phyloP scores from a whole-genome alignment of 2,329 filamentous ascomycete genomes.

The Fusarium humuli region DNA sequence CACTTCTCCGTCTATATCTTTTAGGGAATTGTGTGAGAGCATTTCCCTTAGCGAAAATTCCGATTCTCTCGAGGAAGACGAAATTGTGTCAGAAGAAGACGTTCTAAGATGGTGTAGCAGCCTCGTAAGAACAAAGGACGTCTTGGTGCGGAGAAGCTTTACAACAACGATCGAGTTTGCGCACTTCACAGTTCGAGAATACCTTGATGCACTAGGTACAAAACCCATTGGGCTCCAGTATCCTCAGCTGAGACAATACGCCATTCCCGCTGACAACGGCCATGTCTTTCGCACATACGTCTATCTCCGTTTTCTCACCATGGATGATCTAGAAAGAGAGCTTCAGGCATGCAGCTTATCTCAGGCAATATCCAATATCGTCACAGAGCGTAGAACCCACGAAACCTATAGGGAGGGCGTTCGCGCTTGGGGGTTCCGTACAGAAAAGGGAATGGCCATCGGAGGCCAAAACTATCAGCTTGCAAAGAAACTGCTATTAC shows the following conservation, averaged over 20 bases:
- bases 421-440: no score
- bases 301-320: not conserved
- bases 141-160: accelerated
- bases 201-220: not conserved
- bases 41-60: not conserved
- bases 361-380: accelerated
- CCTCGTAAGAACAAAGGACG: not conserved
- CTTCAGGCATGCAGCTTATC: not conserved
- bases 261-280: no score
- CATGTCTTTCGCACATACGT: not conserved
- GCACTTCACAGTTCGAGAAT: conserved; percentile 34
- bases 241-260: not conserved
- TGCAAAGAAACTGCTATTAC: not conserved
- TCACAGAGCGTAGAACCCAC: accelerated
- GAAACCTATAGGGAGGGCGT: no score
- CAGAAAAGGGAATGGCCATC: accelerated
- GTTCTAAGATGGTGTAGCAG: conserved; percentile 19
- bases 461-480: not conserved
- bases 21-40: conserved; percentile 1
- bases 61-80: not conserved
- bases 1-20: accelerated
- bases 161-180: conserved; percentile 16
- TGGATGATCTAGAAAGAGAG: not conserved
- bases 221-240: no score
- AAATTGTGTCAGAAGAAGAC: conserved; percentile 11